Base-by-base conservation (phyloP, 2,329 filamentous ascomycete genomes). In the Bertia moriformis region DNA sequence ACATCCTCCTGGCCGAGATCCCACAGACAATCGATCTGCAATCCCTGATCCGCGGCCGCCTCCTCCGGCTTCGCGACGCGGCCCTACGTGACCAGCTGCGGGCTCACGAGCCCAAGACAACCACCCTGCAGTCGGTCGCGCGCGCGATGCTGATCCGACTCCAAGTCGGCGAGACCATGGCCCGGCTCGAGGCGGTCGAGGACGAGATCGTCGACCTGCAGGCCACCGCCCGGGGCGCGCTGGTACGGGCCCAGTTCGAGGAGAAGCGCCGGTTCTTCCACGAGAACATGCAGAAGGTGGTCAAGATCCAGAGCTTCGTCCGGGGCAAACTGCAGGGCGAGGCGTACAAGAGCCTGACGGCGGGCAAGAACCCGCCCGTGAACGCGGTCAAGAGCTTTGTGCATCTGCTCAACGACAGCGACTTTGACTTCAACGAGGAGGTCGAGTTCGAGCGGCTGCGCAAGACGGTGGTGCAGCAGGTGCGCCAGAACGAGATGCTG, bases 391-490 rank as follows among this genome's bases (percentile, higher is more conserved):
- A 96, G 66, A 93, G 93, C 55, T 98, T 98, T 56, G 87, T 98
- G 2, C 91, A 98, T 56, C 69, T 98, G 24, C 76, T 98, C 42
- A 98, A 96, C 51, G 91, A 98, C 59, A 96, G 87, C 51, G 89
- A 95, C 53, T 94, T 98, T 51, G 91, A 98, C 55, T 98, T 98
- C 60, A 93, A 98, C 54, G 89, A 96, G 56, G 91, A 98, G 56
- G 80, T 98, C 39, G 91, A 98, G 55, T 95, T 96, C 48, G 91
- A 98, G 58, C 76, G 88, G 37, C 67, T 96, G 53, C 77, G 93
- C 39, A 95, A 96, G 66, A 93, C 85, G 3, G 91, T 98, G 14
- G 88, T 96, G 4, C 88, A 96, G 54, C 88, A 96, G 54, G 91
- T 98, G 7, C 81, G 89, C 37, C 88, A 95, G 50, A 98, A 98